phyloP scores from a whole-genome alignment of 306 rosid genomes.

The Cucurbita pepo region DNA sequence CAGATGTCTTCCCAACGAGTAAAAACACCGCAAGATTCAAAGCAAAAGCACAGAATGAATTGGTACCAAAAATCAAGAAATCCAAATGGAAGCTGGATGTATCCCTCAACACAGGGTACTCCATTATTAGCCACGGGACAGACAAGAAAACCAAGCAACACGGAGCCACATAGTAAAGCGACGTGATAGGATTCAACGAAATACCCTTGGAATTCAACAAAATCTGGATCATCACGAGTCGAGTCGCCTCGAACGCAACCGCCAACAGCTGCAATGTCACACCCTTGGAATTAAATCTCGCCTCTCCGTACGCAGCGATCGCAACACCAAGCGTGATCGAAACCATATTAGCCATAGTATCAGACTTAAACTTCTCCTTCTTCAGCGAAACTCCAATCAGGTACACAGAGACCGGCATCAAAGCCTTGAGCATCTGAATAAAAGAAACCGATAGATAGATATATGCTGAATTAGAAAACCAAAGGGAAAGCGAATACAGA shows the following conservation, averaged over 20 bases:
- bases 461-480: conserved; percentile 89
- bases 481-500: conserved; percentile 72
- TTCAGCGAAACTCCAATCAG: conserved; percentile 53
- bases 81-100: conserved; percentile 62
- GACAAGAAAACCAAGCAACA: conserved; percentile 67
- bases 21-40: conserved; percentile 77
- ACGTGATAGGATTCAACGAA: conserved; percentile 71
- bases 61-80: conserved; percentile 52
- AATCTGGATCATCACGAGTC: conserved; percentile 79
- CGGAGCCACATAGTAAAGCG: conserved; percentile 92
- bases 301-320: conserved; percentile 82
- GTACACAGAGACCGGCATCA: conserved; percentile 92
- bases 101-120: conserved; percentile 64
- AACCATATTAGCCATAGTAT: conserved; percentile 72
- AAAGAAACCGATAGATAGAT: conserved; percentile 83
- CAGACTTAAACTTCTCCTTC: conserved; percentile 53
- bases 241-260: conserved; percentile 78
- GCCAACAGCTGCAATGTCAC: conserved; percentile 66
- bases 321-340: conserved; percentile 84
- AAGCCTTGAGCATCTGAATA: conserved; percentile 90
- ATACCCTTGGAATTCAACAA: conserved; percentile 69
- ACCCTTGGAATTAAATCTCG: conserved; percentile 58
- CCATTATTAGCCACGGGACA: conserved; percentile 69
- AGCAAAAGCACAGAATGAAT: conserved; percentile 73
- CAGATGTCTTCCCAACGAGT: conserved; percentile 92